These are phyloP conservation scores for Sporisorium graminicola DNA, from an alignment of 1,284 basidiomycete genomes.

Conservation along the genomic window DNA sequence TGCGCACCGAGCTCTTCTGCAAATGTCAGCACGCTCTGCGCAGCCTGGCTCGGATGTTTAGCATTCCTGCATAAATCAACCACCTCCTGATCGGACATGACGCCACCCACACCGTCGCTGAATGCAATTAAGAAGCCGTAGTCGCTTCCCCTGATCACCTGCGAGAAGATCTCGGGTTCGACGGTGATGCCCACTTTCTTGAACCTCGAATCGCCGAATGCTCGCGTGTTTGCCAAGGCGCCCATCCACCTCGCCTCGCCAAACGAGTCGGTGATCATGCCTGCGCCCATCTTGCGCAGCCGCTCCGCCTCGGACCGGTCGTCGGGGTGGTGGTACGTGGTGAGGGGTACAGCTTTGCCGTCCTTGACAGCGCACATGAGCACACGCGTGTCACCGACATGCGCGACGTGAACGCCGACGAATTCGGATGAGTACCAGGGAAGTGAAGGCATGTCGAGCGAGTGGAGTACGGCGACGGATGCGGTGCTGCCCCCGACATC, in stretches of 20 bases:
- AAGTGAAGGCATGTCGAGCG: slow-evolving; percentile 78
- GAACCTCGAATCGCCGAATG: slow-evolving; percentile 90
- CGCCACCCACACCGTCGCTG: slow-evolving; percentile 86
- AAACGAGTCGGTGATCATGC: slow-evolving; percentile 91
- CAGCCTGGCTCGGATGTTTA: slow-evolving; percentile 81
- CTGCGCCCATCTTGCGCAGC: slow-evolving; percentile 86
- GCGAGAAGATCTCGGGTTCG: slow-evolving; percentile 90
- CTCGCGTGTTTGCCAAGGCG: slow-evolving; percentile 90
- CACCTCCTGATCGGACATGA: slow-evolving; percentile 92
- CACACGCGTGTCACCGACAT: slow-evolving; percentile 86
- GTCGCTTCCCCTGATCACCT: slow-evolving; percentile 75
- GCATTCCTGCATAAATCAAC: slow-evolving; percentile 86
- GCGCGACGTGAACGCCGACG: slow-evolving; percentile 79
- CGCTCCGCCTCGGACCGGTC: slow-evolving; percentile 85
- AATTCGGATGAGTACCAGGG: slow-evolving; percentile 69
- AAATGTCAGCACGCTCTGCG: slow-evolving; percentile 84
- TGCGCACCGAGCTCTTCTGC: slow-evolving; percentile 87
- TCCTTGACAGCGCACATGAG: slow-evolving; percentile 81
- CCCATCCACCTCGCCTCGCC: slow-evolving; percentile 98
- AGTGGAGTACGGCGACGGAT: slow-evolving; percentile 87
- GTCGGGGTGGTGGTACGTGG: slow-evolving; percentile 83
- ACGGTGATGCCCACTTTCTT: slow-evolving; percentile 82
- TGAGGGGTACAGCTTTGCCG: slow-evolving; percentile 80
- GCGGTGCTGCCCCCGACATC: slow-evolving; percentile 82
- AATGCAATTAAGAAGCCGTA: slow-evolving; percentile 62